Evolutionary conservation across 495 filamentous ascomycete species (phyloP), one percentile per base, ranked within the genome.

Genomic region (Lasiosphaeria hispida): DNA sequence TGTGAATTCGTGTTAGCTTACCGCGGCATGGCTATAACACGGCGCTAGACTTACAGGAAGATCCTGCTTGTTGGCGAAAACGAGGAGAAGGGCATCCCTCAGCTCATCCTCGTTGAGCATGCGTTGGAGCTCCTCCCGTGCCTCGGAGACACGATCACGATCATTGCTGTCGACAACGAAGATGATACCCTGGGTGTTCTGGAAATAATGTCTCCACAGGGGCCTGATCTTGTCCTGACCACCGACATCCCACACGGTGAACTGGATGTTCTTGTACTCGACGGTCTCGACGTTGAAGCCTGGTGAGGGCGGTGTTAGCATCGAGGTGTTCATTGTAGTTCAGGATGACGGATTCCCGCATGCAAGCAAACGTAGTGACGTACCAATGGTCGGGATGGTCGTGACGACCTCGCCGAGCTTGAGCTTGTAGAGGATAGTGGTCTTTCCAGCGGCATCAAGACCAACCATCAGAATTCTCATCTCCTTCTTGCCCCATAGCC

Each of bases 61-160:
- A 96, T 99, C 94, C 83, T 99, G 94, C 83, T 99, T 99, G 89
- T 99, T 99, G 81, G 94, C 94, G 70, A 99, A 99, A 63, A 99
- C 95, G 75, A 99, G 79, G 65, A 99, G 87, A 66, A 96, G 85
- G 64, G 94, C 94, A 79, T 99, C 94, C 70, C 94, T 85, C 69
- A 99, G 86, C 80, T 99, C 94, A 71, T 99, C 94, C 82, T 99
- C 94, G 80, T 99, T 99, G 83, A 99, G 82, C 95, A 99, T 99
- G 75, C 94, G 91, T 83, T 99, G 95, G 76, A 99, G 84, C 77
- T 99, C 94, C 82, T 97, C 94, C 44, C 95, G 90, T 64, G 94
- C 94, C 85, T 99, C 94, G 72, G 92, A 89, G 63, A 99, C 85
- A 95, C 94, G 94, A 76, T 99, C 94, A 66, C 94, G 92, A 85